A percentile compares a stretch with the other conserved stretches of the same genome.
Conservation (phyloP, 306 rosid genomes). For the Crataegus laevigata region DNA sequence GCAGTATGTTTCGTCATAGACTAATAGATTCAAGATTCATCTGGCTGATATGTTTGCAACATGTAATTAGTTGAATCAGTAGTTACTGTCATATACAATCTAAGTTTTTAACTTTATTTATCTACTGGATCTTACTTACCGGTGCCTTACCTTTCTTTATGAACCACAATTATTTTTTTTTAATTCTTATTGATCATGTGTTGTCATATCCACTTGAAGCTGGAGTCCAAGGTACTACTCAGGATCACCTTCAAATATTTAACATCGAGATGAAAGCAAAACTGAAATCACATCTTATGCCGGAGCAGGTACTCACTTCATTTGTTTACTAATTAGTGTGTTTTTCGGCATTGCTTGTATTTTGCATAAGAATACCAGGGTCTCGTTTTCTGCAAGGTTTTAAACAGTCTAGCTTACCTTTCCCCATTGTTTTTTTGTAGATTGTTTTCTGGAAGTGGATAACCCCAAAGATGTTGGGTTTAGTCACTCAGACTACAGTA, state of each 20-base stretch:
- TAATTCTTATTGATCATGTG: neutral
- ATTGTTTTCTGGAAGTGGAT: constrained; percentile 99
- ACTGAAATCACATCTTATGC: constrained; percentile 90
- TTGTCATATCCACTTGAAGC: constrained; percentile 42
- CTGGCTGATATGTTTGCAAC: neutral
- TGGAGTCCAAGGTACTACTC: constrained; percentile 95
- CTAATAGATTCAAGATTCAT: neutral
- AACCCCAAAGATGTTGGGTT: constrained; percentile 80
- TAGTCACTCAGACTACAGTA: constrained; percentile 86
- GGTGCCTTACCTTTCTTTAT: neutral
- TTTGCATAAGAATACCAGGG: neutral
- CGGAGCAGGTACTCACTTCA: constrained; percentile 74
- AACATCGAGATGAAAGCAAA: constrained; percentile 94
- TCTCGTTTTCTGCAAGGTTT: neutral
- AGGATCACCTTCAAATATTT: constrained; percentile 95
- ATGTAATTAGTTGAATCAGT: neutral
- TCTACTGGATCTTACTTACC: neutral
- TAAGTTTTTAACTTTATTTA: neutral
- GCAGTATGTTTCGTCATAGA: neutral
- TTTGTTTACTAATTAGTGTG: neutral
- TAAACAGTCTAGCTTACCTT: constrained; percentile 10
- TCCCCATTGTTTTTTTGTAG: constrained; percentile 33
- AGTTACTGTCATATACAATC: neutral
- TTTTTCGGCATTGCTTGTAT: neutral
- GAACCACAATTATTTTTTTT: neutral